Base-by-base conservation (phyloP, 768 basidiomycete genomes). In the Lactarius tabidus region DNA sequence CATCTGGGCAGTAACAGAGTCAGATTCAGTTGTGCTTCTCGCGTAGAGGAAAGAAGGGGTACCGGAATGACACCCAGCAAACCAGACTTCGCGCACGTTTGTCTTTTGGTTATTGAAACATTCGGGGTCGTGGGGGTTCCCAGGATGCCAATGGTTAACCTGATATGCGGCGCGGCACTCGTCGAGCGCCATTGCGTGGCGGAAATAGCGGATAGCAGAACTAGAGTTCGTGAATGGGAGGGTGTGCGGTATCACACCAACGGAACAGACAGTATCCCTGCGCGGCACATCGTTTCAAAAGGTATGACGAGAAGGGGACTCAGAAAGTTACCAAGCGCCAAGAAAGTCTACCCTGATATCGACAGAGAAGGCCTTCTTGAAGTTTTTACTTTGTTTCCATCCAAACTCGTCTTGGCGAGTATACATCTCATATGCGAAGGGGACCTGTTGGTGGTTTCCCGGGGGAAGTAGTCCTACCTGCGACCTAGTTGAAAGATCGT, bases 381-480 rank as follows among this genome's bases (percentile, higher is more conserved):
- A 92, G 0, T 80, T 81, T 0, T 77, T 80, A 62, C 85, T 86
- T 70, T 89, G 85, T 6, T 72, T 65, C 87, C 88, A 89, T 1
- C 88, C 87, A 2, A 66, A 66, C 10, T 81, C 75, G 67, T 88
- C 84, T 38, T 84, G 82, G 3, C 79, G 75, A 4, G 80, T 80
- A 75, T 84, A 93, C 86, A 91, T 89, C 66, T 84, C 81, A 76
- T 86, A 88, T 4, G 90, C 90, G 70, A 93, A 90, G 0, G 88
- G 87, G 6, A 92, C 84, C 71, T 91, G 88, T 68, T 91, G 87
- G 57, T 87, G 81, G 65, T 91, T 92, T 69, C 81, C 81, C 29
- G 79, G 79, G 0, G 90, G 90, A 0, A 92, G 77, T 1, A 92
- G 75, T 1, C 90, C 90, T 38, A 90, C 83, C 85, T 87, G 43